Conservation (phyloP, 345 rosid genomes). For the Citrus inodora region DNA sequence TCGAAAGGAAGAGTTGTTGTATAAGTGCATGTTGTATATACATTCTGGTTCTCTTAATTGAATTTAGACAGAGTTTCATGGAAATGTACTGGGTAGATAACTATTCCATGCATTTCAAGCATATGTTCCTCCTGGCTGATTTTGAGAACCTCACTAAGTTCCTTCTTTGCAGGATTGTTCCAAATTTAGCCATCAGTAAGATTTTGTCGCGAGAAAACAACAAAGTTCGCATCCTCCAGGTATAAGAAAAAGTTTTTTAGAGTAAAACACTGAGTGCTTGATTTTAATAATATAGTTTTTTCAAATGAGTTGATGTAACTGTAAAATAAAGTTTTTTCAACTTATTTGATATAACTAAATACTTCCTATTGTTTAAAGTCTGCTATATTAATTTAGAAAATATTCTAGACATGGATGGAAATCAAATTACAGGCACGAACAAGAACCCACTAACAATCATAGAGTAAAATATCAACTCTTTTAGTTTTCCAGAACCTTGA, state of each 20-base stretch:
- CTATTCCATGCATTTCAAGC: neutral
- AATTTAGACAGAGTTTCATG: neutral
- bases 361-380: neutral
- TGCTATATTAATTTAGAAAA: neutral
- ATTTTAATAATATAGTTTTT: neutral
- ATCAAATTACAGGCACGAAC: neutral
- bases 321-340: neutral
- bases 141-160: neutral
- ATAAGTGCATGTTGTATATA: neutral
- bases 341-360: neutral
- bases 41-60: neutral
- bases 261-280: neutral
- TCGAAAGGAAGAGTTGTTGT: neutral
- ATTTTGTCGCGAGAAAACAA: constrained; percentile 86
- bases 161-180: constrained; percentile 73
- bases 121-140: neutral
- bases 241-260: constrained; percentile 23
- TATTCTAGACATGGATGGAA: neutral
- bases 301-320: neutral
- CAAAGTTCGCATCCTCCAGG: constrained; percentile 92
- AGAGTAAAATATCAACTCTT: neutral
- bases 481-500: neutral
- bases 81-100: neutral
- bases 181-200: constrained; percentile 91
- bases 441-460: neutral